Conservation (phyloP, 768 basidiomycete species). For the Lyophyllum semitale region DNA sequence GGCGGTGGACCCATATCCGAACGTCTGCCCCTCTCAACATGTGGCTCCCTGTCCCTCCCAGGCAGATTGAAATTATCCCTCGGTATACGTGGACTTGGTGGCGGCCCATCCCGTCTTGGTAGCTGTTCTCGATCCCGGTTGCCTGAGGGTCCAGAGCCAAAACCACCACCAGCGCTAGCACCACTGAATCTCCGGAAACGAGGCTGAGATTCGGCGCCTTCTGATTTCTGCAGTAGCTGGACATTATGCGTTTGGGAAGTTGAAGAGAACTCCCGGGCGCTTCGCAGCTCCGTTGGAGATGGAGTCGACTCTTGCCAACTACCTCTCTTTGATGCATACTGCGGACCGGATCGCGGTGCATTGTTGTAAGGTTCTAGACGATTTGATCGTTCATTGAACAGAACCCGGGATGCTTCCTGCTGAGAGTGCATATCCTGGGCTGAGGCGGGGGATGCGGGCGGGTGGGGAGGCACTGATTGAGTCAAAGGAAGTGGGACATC, state of each 20-base stretch:
- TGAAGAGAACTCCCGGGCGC: conserved; percentile 46
- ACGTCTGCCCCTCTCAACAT: conserved; percentile 39
- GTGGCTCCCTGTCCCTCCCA: conserved; percentile 31
- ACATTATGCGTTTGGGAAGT: conserved; percentile 34
- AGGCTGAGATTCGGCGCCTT: conserved; percentile 26
- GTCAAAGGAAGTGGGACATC: conserved; percentile 36
- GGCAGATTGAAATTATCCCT: conserved; percentile 28
- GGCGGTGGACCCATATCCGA: conserved; percentile 57
- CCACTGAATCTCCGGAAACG: conserved; percentile 36
- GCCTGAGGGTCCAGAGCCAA: conserved; percentile 22
- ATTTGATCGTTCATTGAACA: conserved; percentile 97
- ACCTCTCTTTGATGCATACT: conserved; percentile 45
- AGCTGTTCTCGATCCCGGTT: conserved; percentile 29
- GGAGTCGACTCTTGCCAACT: conserved; percentile 42
- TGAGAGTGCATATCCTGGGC: conserved; percentile 47
- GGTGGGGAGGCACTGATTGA: conserved; percentile 21
- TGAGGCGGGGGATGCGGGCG: conserved; percentile 32
- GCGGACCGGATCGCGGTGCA: conserved; percentile 40
- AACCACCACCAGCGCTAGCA: conserved; percentile 24
- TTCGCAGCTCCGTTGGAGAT: conserved; percentile 42
- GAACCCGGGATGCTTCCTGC: conserved; percentile 63
- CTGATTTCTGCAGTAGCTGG: conserved; percentile 64
- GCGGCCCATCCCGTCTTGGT: conserved; percentile 37
- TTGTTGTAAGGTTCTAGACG: conserved; percentile 81
- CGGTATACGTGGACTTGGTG: conserved; percentile 36